phyloP scores from a whole-genome alignment of 345 rosid genomes.

The Bruguiera sexangula region DNA sequence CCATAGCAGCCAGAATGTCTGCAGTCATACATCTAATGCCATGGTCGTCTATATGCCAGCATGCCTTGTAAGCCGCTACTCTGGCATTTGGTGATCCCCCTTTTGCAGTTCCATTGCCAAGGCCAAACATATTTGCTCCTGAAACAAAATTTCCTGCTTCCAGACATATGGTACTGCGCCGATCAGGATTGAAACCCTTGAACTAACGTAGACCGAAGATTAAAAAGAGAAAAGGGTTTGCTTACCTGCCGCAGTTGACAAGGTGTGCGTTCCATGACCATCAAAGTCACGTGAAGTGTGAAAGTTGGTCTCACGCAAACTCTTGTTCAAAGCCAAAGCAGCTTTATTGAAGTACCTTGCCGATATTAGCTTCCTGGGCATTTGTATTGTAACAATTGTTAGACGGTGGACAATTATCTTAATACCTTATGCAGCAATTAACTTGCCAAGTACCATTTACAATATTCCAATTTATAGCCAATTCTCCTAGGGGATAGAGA shows the following conservation, averaged over 20 bases:
- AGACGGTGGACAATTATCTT: no score
- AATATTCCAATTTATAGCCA: no score
- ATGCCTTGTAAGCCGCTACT: background rate
- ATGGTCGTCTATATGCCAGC: background rate
- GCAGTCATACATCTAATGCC: background rate
- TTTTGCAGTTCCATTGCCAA: background rate
- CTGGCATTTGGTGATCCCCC: background rate
- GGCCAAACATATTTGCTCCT: background rate
- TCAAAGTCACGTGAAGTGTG: conserved; percentile 33
- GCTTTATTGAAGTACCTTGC: conserved; percentile 66
- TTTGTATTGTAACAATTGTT: no score
- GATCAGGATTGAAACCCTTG: no score
- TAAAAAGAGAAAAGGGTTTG: no score
- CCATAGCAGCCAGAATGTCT: background rate
- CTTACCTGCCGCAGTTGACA: conserved; percentile 59
- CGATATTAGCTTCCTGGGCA: conserved; percentile 55
- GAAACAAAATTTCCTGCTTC: conserved; percentile 1
- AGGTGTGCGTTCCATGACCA: conserved; percentile 62
- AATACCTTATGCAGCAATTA: no score
- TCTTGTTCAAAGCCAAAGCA: conserved; percentile 15
- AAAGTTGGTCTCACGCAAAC: conserved; percentile 29
- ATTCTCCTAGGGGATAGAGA: no score
- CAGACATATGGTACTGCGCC: no score
- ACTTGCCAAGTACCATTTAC: no score
- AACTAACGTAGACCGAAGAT: no score